phyloP scores from a whole-genome alignment of 73 alveolate genomes.

The Paramecium biaurelia region DNA sequence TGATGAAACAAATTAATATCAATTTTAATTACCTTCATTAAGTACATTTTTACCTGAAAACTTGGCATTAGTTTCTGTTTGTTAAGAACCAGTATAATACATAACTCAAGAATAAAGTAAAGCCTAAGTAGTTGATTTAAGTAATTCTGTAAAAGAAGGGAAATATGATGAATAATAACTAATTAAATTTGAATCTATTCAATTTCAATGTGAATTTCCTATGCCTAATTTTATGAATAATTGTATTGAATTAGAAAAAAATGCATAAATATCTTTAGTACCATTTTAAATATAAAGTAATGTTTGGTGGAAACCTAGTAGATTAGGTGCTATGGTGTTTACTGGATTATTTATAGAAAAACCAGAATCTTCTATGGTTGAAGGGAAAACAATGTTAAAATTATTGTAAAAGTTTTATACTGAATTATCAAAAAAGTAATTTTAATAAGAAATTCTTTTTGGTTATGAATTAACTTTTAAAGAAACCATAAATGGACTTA shows the following conservation, averaged over 20 bases:
- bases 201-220: slow-evolving; percentile 15
- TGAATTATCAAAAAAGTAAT: not conserved
- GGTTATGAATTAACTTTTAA: slow-evolving; percentile 18
- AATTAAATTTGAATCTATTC: not conserved
- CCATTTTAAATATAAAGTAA: not conserved
- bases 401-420: slow-evolving; percentile 8
- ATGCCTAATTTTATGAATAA: slow-evolving; percentile 15
- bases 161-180: not conserved
- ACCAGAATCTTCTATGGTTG: not conserved
- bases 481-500: slow-evolving; percentile 35
- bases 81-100: not conserved
- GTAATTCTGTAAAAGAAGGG: not conserved
- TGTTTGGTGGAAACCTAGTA: slow-evolving; percentile 54
- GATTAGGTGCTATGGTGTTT: slow-evolving; percentile 30
- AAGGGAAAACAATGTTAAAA: slow-evolving; percentile 25
- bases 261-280: not conserved
- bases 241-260: not conserved
- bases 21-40: not conserved
- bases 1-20: not conserved
- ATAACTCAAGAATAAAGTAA: not conserved
- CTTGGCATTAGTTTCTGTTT: not conserved
- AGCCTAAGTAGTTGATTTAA: not conserved
- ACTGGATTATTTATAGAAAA: slow-evolving; percentile 47
- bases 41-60: slow-evolving; percentile 31
- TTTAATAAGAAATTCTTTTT: not conserved